Percentiles rank a stretch among this genome's conserved stretches.
phyloP scores from a whole-genome alignment of 2,329 filamentous ascomycete species.

The Apiospora phragmitis region DNA sequence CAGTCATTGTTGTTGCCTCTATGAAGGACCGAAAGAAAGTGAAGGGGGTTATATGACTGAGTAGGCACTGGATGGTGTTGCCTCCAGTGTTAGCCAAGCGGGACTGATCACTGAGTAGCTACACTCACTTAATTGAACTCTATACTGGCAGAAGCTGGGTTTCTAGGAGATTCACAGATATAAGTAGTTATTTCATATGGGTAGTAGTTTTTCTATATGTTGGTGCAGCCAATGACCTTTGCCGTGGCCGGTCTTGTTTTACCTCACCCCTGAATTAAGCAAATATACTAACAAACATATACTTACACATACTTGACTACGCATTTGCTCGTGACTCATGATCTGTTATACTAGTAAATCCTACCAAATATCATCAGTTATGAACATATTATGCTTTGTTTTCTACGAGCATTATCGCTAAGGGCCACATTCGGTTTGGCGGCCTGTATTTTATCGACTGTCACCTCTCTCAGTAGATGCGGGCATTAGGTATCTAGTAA shows the following conservation, averaged over 20 bases:
- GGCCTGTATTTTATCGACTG: background rate
- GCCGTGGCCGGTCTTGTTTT: background rate
- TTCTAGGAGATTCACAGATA: background rate
- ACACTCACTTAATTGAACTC: background rate
- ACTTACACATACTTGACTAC: background rate
- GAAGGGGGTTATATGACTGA: background rate
- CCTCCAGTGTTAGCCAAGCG: background rate
- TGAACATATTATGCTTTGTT: background rate
- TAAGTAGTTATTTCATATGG: background rate
- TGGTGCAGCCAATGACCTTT: background rate
- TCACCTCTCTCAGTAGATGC: background rate
- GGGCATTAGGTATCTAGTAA: too few species aligned
- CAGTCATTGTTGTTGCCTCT: background rate
- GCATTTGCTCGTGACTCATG: background rate
- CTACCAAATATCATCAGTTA: background rate
- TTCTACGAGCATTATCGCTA: background rate
- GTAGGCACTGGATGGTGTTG: background rate
- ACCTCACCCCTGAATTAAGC: background rate
- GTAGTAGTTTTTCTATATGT: background rate
- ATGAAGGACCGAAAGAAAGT: background rate
- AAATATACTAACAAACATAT: background rate
- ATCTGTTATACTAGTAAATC: background rate
- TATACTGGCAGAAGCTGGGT: background rate
- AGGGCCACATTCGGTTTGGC: background rate
- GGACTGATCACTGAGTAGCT: background rate